Base-by-base conservation (phyloP, 2,329 filamentous ascomycete genomes). In the Alternaria triticimaculans region DNA sequence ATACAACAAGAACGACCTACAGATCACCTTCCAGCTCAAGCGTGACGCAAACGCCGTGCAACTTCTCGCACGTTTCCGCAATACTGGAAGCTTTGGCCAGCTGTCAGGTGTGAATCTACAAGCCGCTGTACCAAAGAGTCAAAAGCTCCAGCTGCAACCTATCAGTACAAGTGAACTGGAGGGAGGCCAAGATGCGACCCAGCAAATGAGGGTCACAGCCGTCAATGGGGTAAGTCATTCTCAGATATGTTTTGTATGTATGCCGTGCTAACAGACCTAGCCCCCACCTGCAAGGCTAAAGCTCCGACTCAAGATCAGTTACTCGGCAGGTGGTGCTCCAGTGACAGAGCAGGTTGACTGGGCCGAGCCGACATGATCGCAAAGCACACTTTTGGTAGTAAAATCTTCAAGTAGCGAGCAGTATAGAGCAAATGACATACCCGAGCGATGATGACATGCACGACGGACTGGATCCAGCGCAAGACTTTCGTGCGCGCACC, bases 281-380 rank as follows among this genome's bases (percentile, higher is more conserved):
- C 86, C 91, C 69, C 87, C 90, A 61, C 87, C 88, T 60, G 78
- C 87, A 37, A 88, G 86, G 75, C 82, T 99, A 67, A 89, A 95
- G 66, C 84, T 99, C 72, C 90, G 96, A 76, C 84, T 99, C 75
- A 94, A 94, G 82, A 88, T 99, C 75, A 89, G 88, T 61, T 98
- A 94, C 79, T 84, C 87, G 33, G 91, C 92, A 79, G 87, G 88
- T 62, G 88, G 89, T 23, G 89, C 89, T 56, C 87, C 90, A 66
- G 86, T 96, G 18, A 91, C 91, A 78, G 96, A 99, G 76, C 94
- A 98, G 82, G 94, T 98, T 62, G 96, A 97, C 83, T 99, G 96
- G 96, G 90, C 92, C 28, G 96, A 99, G 82, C 90, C 93, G 23
- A 71, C 75, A 57, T 79, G 72, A 64, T n/a, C n/a, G 50, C 44